Conservation (phyloP, 2,329 filamentous ascomycete species). For the Emmonsiellopsis sp. region DNA sequence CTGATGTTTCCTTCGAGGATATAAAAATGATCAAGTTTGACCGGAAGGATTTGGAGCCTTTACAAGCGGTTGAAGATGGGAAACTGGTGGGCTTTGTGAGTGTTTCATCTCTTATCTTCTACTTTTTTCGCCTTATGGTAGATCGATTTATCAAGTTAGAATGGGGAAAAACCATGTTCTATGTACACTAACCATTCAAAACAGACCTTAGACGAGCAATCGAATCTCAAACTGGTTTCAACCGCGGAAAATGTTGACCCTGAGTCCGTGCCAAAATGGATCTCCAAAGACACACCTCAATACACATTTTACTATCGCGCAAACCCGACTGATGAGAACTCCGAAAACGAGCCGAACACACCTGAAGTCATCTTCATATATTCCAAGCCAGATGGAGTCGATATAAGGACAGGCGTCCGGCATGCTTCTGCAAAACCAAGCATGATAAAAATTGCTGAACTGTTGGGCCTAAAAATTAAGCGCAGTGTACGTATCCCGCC, state of each 20-base stretch:
- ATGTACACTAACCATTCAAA: slow-evolving; percentile 18
- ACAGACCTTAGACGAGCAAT: slow-evolving; percentile 34
- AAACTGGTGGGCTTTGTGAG: no score
- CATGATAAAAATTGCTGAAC: slow-evolving; percentile 46
- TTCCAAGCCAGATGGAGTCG: slow-evolving; percentile 52
- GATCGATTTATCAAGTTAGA: no score
- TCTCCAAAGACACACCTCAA: slow-evolving; percentile 47
- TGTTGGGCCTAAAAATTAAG: slow-evolving; percentile 47
- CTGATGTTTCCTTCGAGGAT: no score
- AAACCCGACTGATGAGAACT: not conserved
- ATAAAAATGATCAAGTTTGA: no score
- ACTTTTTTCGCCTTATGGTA: no score
- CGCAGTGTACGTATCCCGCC: slow-evolving; percentile 40
- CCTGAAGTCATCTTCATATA: slow-evolving; percentile 52
- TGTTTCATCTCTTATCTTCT: no score
- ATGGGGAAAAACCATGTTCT: not conserved
- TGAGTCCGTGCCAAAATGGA: slow-evolving; percentile 35
- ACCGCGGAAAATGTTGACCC: slow-evolving; percentile 36
- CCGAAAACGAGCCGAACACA: slow-evolving; percentile 18
- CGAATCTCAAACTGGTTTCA: slow-evolving; percentile 46
- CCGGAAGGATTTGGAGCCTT: no score
- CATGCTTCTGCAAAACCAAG: slow-evolving; percentile 51
- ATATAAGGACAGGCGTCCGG: slow-evolving; percentile 58
- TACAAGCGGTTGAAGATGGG: no score
- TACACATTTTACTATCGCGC: slow-evolving; percentile 54